These are phyloP conservation scores for Fusarium sp. DNA, from an alignment of 2,329 filamentous ascomycete genomes.

Conservation along the genomic window DNA sequence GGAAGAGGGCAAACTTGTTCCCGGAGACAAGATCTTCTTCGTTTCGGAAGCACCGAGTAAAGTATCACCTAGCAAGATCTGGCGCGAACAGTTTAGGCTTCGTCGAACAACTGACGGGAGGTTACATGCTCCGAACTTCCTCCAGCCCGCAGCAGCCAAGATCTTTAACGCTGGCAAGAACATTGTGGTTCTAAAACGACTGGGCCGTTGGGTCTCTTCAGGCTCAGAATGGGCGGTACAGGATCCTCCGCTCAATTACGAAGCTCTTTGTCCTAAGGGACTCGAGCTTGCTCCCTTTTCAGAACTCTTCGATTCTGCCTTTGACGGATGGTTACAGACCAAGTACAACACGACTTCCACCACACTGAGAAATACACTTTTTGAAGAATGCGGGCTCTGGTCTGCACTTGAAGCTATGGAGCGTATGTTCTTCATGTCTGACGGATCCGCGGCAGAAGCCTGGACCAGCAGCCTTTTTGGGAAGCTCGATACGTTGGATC, in stretches of 20 bases:
- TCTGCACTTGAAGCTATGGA: conserved; percentile 75
- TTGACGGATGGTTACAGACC: conserved; percentile 81
- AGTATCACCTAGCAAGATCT: conserved; percentile 74
- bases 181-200: conserved; percentile 81
- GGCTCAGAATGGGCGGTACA: conserved; percentile 47
- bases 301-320: conserved; percentile 77
- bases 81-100: conserved; percentile 80
- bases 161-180: conserved; percentile 93
- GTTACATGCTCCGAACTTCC: conserved; percentile 79
- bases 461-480: conserved; percentile 80
- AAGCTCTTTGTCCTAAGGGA: conserved; percentile 63
- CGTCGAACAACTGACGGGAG: conserved; percentile 69
- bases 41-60: conserved; percentile 70
- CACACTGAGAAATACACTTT: conserved; percentile 74
- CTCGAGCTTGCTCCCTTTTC: conserved; percentile 74
- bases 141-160: conserved; percentile 74
- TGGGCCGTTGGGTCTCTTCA: conserved; percentile 66
- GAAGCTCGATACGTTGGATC: conserved; percentile 72
- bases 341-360: conserved; percentile 78
- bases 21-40: conserved; percentile 79
- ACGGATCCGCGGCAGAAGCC: conserved; percentile 74
- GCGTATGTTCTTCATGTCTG: conserved; percentile 79
- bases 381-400: conserved; percentile 75
- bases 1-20: conserved; percentile 77
- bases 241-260: conserved; percentile 67